phyloP scores from a whole-genome alignment of 345 rosid species.

The Gossypium stocksii region DNA sequence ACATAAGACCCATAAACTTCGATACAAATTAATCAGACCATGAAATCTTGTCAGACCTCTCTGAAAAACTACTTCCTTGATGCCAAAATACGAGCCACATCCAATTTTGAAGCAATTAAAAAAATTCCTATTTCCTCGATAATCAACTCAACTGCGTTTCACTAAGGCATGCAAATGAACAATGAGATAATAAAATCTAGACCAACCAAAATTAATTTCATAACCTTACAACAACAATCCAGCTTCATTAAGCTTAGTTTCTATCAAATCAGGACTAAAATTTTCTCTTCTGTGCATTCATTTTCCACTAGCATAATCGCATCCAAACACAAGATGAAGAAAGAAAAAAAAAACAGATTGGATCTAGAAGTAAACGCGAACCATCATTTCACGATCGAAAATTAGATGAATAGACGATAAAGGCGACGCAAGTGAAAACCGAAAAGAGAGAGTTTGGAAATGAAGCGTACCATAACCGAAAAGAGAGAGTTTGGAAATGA shows the following conservation, averaged over 20 bases:
- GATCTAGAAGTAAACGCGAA: constrained; percentile 5
- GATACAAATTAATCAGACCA: background rate
- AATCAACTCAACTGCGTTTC: background rate
- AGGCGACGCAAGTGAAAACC: background rate
- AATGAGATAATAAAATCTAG: background rate
- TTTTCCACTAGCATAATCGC: background rate
- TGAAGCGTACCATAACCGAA: constrained; percentile 24
- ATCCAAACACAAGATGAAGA: background rate
- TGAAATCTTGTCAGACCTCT: background rate
- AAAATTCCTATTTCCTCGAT: background rate
- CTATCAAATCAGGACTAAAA: background rate
- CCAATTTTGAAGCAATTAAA: background rate
- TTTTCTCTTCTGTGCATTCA: background rate
- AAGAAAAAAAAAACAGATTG: background rate
- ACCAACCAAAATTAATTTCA: background rate
- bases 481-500: background rate
- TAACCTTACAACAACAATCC: background rate
- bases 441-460: background rate
- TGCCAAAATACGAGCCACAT: background rate
- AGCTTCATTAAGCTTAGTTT: background rate
- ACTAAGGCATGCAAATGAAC: background rate
- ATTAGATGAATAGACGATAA: background rate
- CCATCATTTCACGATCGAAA: background rate
- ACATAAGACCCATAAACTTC: background rate
- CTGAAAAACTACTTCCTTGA: background rate